Percentiles rank a stretch among this genome's conserved stretches.
Conservation (phyloP, 768 basidiomycete genomes). For the Lactarius sp. region DNA sequence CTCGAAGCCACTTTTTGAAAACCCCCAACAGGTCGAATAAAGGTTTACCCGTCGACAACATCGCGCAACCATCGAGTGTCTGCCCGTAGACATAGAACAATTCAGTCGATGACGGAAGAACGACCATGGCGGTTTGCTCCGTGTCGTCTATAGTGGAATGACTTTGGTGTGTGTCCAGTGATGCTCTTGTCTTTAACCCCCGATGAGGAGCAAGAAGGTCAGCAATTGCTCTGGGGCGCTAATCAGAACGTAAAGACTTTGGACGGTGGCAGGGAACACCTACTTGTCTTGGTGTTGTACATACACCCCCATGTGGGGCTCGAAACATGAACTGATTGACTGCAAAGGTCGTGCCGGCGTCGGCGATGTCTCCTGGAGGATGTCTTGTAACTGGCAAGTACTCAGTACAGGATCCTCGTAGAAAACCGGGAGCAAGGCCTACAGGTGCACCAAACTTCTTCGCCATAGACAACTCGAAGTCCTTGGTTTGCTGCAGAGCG, state of each 20-base stretch:
- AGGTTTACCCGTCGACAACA: conserved; percentile 78
- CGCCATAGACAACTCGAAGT: conserved; percentile 79
- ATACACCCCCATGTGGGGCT: conserved; percentile 87
- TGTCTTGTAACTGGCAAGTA: conserved; percentile 52
- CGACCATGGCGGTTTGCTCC: conserved; percentile 49
- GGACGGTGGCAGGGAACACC: conserved; percentile 24
- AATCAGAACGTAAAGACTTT: conserved; percentile 2
- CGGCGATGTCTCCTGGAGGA: conserved; percentile 49
- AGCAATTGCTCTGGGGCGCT: conserved; percentile 58
- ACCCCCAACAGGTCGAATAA: conserved; percentile 76
- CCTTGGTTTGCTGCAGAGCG: conserved; percentile 75
- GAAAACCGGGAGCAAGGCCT: conserved; percentile 21
- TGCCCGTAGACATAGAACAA: conserved; percentile 97
- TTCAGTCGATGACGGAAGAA: conserved; percentile 91
- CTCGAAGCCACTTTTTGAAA: conserved; percentile 90
- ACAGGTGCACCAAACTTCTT: conserved; percentile 82
- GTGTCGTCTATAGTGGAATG: conserved; percentile 40
- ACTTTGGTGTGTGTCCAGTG: conserved; percentile 50
- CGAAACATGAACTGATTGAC: conserved; percentile 85
- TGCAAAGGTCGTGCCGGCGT: conserved; percentile 49
- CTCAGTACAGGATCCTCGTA: background rate
- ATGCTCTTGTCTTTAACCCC: conserved; percentile 54
- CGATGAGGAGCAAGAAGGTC: conserved; percentile 90
- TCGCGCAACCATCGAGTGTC: conserved; percentile 90
- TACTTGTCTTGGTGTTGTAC: conserved; percentile 96